Percentiles rank a stretch among this genome's conserved stretches.
Evolutionary conservation across 2,329 filamentous ascomycete genomes (phyloP).

Genomic region (Phyllosticta paracitricarpa): DNA sequence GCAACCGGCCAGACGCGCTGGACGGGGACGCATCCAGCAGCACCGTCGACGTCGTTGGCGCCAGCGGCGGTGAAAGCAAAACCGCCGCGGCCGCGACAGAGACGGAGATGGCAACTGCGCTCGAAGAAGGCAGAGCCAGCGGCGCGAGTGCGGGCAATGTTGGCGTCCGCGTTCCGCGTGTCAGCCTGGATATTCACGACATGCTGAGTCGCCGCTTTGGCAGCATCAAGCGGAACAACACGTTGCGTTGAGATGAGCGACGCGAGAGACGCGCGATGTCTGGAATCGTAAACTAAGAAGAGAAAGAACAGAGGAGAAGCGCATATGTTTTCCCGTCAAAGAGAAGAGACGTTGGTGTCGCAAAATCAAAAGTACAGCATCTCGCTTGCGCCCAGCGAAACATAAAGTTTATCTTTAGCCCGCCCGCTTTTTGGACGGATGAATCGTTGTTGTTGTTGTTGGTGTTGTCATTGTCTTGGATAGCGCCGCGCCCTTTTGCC

Average conservation of each 20-base stretch:
- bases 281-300: neutral
- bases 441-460: no score
- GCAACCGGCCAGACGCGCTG: conserved; percentile 16
- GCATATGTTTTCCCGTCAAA: neutral
- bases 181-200: conserved; percentile 10
- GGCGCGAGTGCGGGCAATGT: neutral
- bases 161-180: neutral
- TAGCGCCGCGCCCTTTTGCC: no score
- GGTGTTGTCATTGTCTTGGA: no score
- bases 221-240: conserved; percentile 7
- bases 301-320: neutral
- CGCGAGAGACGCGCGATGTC: neutral
- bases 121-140: neutral
- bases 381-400: no score
- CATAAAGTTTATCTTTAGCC: no score
- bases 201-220: conserved; percentile 8
- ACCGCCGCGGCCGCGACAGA: neutral
- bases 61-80: neutral
- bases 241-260: neutral
- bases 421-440: no score
- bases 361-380: no score
- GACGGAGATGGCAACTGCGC: neutral
- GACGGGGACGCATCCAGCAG: neutral
- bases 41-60: neutral
- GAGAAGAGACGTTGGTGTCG: neutral